Conservation (phyloP, 495 filamentous ascomycete species). For the Talaromyces trachyspermus region DNA sequence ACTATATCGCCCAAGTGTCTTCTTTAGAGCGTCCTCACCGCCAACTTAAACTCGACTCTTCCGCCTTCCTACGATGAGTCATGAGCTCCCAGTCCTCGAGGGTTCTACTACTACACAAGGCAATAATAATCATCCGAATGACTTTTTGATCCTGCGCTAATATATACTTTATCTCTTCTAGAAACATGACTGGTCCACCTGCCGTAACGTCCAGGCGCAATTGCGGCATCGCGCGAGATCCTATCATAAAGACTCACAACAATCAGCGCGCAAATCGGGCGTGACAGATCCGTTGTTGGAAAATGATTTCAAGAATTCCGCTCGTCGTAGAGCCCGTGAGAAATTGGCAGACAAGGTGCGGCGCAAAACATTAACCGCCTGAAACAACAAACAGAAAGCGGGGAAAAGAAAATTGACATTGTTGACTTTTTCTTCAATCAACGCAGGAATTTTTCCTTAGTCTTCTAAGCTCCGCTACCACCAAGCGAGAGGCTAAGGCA, state of each 20-base stretch:
- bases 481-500: constrained; percentile 81
- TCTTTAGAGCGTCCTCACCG: background rate
- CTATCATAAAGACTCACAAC: constrained; percentile 4
- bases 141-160: background rate
- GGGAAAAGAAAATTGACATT: no score
- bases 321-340: constrained; percentile 37
- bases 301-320: background rate
- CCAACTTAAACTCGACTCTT: constrained; percentile 41
- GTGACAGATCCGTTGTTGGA: background rate
- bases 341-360: constrained; percentile 38
- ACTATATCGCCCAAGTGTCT: no score
- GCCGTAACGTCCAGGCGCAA: background rate
- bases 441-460: constrained; percentile 76
- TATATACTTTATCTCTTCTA: background rate
- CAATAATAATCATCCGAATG: background rate
- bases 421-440: background rate
- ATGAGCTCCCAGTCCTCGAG: constrained; percentile 5
- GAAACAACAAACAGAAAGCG: no score
- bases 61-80: constrained; percentile 3
- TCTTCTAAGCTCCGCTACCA: constrained; percentile 73
- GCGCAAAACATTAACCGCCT: background rate
- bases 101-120: background rate
- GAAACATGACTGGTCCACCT: constrained; percentile 3
- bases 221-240: background rate
- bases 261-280: background rate